A percentile compares a stretch with the other conserved stretches of the same genome.
Evolutionary conservation across 2,329 filamentous ascomycete species (phyloP).

Genomic region (Westerdykella ornata): DNA sequence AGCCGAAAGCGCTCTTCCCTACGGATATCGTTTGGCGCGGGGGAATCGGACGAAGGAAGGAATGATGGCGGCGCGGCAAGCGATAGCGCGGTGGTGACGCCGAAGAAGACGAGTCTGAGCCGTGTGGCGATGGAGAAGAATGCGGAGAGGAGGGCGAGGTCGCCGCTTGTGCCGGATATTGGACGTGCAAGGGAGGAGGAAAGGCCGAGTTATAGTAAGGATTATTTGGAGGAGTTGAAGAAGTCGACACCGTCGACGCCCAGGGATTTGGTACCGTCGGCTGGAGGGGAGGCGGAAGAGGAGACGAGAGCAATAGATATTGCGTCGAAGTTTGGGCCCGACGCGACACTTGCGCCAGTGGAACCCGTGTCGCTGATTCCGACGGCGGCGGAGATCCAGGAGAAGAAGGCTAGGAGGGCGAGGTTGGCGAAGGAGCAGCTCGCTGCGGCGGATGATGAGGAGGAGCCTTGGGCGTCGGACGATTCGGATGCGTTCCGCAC

Average conservation of each 20-base stretch:
- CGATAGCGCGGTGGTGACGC: conserved; percentile 50
- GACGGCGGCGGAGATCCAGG: conserved; percentile 75
- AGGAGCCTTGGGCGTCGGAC: conserved; percentile 39
- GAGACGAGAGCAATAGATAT: conserved; percentile 44
- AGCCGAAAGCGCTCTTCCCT: conserved; percentile 65
- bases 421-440: conserved; percentile 68
- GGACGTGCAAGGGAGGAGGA: conserved; percentile 54
- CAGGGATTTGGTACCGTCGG: conserved; percentile 47
- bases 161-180: conserved; percentile 43
- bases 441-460: conserved; percentile 46
- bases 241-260: conserved; percentile 80
- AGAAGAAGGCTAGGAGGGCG: conserved; percentile 85
- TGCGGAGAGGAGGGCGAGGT: conserved; percentile 52
- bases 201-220: conserved; percentile 74
- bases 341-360: conserved; percentile 30
- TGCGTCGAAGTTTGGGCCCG: conserved; percentile 52
- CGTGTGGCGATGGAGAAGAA: conserved; percentile 61
- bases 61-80: conserved; percentile 48
- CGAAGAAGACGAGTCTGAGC: conserved; percentile 58
- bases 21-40: conserved; percentile 69
- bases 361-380: conserved; percentile 52
- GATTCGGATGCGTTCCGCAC: conserved; percentile 36
- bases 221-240: conserved; percentile 78
- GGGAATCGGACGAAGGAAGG: conserved; percentile 44
- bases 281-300: conserved; percentile 38